Conservation (phyloP, 2,329 filamentous ascomycete species). For the Ophiosphaerella korrae region DNA sequence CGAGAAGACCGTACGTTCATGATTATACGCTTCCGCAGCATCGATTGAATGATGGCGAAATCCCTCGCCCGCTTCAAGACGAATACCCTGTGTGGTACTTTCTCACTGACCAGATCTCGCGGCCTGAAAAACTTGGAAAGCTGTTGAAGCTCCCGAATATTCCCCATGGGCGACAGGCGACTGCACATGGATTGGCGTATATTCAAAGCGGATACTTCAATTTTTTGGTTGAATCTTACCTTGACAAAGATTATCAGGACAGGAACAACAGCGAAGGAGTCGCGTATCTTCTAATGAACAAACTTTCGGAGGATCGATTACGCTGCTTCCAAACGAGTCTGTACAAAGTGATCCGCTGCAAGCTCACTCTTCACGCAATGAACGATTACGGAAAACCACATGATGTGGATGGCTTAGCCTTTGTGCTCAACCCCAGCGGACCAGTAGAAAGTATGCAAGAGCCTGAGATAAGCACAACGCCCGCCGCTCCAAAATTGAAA, state of each 20-base stretch:
- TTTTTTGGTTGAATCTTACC: not conserved
- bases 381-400: not conserved
- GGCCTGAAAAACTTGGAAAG: slow-evolving; percentile 1
- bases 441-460: not conserved
- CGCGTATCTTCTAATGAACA: slow-evolving; percentile 5
- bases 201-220: not conserved
- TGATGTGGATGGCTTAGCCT: slow-evolving; percentile 5
- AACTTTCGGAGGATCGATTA: slow-evolving; percentile 1
- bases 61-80: slow-evolving; percentile 1
- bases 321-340: slow-evolving; percentile 4
- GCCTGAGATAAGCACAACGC: not conserved
- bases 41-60: slow-evolving; percentile 1
- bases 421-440: not conserved
- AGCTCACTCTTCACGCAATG: slow-evolving; percentile 1
- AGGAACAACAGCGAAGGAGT: not conserved
- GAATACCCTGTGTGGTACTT: slow-evolving; percentile 13
- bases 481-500: not conserved
- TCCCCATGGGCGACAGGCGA: not conserved
- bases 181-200: not conserved
- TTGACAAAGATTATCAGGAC: not conserved
- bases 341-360: slow-evolving; percentile 3
- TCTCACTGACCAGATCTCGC: slow-evolving; percentile 3
- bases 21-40: slow-evolving; percentile 4
- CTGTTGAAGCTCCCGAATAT: slow-evolving; percentile 2
- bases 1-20: slow-evolving; percentile 1